Evolutionary conservation across 352 stramenopile species (phyloP).

Genomic region (Pythium rhizo-oryzae): DNA sequence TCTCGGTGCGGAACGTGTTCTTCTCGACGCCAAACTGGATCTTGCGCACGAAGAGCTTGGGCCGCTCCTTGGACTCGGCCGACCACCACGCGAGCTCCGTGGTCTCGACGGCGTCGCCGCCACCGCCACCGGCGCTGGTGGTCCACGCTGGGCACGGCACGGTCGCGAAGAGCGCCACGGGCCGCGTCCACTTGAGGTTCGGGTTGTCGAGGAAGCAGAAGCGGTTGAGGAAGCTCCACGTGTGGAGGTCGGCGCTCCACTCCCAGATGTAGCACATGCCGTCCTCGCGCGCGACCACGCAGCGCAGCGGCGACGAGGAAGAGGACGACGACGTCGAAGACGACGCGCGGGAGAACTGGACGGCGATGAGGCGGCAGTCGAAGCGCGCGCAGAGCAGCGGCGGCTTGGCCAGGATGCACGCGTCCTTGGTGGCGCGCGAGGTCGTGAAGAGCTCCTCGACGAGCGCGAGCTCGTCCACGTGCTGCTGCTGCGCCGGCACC

Average conservation of each 20-base stretch:
- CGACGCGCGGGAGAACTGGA: constrained; percentile 44
- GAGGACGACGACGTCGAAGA: not conserved
- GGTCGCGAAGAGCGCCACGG: constrained; percentile 63
- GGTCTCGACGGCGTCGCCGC: constrained; percentile 35
- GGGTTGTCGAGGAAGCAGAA: constrained; percentile 83
- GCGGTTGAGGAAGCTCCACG: constrained; percentile 84
- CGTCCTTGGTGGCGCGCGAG: constrained; percentile 55
- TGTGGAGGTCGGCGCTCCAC: constrained; percentile 74
- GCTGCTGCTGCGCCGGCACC: constrained; percentile 28
- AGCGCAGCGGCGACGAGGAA: constrained; percentile 46
- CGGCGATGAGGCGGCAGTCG: constrained; percentile 65
- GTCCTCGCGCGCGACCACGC: constrained; percentile 74
- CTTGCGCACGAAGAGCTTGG: constrained; percentile 67
- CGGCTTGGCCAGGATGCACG: constrained; percentile 60
- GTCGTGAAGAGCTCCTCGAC: constrained; percentile 73
- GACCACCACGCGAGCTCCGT: constrained; percentile 82
- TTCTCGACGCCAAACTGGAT: constrained; percentile 71
- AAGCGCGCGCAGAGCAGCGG: constrained; percentile 75
- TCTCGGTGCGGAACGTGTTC: constrained; percentile 76
- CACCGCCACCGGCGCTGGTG: no score
- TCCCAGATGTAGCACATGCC: constrained; percentile 86
- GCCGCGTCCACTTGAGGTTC: constrained; percentile 82
- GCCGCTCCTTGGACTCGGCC: constrained; percentile 57
- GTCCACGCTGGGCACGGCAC: constrained; percentile 36
- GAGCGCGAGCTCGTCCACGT: constrained; percentile 69